Base-by-base conservation (phyloP, 768 basidiomycete genomes). In the Dictyophora rubrovolvata region DNA sequence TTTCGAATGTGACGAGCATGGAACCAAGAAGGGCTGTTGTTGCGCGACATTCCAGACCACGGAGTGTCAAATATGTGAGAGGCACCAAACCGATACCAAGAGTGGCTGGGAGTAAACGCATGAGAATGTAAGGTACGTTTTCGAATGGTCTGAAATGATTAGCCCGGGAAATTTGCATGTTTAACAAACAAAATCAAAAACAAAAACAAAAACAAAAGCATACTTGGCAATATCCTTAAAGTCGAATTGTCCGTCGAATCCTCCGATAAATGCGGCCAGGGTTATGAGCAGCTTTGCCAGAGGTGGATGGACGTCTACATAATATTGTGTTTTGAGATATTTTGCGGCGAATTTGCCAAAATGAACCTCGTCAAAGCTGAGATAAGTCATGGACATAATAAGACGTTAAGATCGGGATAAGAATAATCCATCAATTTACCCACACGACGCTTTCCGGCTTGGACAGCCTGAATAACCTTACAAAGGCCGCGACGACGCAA, bases 221-320 rank as follows among this genome's bases (percentile, higher is more conserved):
- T 67, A 94, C 93, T 93, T 94, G 77, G 84, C 93, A 63, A 98
- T 98, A 55, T 97, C 94, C 69, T 95, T 91, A 70, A 98, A 99
- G 69, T 97, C 95, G 69, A 98, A 98, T 23, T 87, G 76, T 0
- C 96, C 96, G 63, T 95, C 79, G 65, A 88, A 99, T 18, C 96
- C 91, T 48, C 81, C 87, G 14, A 96, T 55, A 65, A 86, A 94
- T 0, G 82, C 94, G 8, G 90, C 89, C 36, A 97, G 78, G 0
- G 95, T 97, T 65, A 99, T 93, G 55, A 99, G 76, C 23, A 99
- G 78, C 67, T 98, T 99, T 7, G 96, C 96, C 17, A 99, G 77
- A 3, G 96, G 96, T 0, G 96, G 96, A 68, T 99, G 96, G 1
- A 99, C 95, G 69, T 99, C 96, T 67, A 89, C 86, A 66, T 88